Conservation (phyloP, 345 rosid species). For the Microcos paniculata region DNA sequence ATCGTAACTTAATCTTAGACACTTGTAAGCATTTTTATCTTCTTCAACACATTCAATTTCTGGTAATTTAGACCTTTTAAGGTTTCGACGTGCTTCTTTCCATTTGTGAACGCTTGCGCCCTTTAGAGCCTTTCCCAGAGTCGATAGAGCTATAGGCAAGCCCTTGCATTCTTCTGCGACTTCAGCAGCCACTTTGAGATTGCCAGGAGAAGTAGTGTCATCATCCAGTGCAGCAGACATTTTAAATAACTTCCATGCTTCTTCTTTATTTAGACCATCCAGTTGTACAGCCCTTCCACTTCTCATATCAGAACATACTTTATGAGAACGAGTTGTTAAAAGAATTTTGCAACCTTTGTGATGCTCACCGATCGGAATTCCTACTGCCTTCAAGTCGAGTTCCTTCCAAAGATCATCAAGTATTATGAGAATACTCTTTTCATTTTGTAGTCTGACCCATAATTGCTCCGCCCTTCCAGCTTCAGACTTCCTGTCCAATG, state of each 20-base stretch:
- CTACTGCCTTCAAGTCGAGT: neutral
- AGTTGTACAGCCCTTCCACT: neutral
- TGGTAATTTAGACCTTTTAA: no score
- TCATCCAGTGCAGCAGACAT: neutral
- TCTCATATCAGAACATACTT: neutral
- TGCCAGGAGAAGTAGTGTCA: no score
- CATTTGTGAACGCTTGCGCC: no score
- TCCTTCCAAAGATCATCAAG: slow-evolving; percentile 15
- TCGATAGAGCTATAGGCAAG: neutral
- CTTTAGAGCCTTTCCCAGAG: no score
- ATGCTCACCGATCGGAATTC: slow-evolving; percentile 6
- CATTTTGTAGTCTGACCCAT: neutral
- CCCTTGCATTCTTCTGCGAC: neutral
- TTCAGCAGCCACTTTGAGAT: no score
- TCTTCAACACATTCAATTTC: no score
- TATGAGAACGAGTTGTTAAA: neutral
- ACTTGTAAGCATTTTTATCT: no score
- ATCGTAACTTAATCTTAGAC: no score
- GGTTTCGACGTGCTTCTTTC: no score
- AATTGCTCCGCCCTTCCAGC: neutral
- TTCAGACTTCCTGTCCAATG: neutral
- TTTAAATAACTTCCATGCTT: slow-evolving; percentile 13
- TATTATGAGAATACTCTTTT: slow-evolving; percentile 2
- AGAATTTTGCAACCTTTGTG: slow-evolving; percentile 3
- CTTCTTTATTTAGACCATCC: neutral